Percentiles rank a stretch among this genome's conserved stretches.
These are phyloP conservation scores for Erigeron philadelphicus DNA, from an alignment of 140 eudicot genomes.

Conservation along the genomic window DNA sequence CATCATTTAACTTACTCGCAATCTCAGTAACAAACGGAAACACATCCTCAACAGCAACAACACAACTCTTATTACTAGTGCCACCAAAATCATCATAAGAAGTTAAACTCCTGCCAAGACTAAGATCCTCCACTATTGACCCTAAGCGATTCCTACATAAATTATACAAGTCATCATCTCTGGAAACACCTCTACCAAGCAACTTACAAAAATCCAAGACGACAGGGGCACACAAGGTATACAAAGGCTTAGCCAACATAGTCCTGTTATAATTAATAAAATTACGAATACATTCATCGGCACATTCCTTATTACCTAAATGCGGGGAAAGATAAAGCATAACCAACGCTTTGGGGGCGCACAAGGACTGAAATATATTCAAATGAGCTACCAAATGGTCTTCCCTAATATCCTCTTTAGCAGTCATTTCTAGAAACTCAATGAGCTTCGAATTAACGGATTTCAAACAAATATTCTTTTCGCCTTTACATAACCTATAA, in stretches of 20 bases:
- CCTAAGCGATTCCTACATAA: slow-evolving; percentile 58
- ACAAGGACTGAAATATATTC: slow-evolving; percentile 47
- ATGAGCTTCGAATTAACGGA: slow-evolving; percentile 28
- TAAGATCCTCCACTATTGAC: slow-evolving; percentile 42
- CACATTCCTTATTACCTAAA: slow-evolving; percentile 37
- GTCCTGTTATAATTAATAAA: slow-evolving; percentile 28
- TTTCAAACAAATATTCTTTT: slow-evolving; percentile 6
- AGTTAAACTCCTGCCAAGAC: slow-evolving; percentile 26
- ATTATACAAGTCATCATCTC: slow-evolving; percentile 47
- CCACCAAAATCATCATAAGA: slow-evolving; percentile 8
- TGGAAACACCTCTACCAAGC: slow-evolving; percentile 32
- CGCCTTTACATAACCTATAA: slow-evolving; percentile 39
- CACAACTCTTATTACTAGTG: slow-evolving; percentile 4
- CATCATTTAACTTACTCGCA: slow-evolving; percentile 38
- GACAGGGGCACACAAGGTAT: slow-evolving; percentile 38
- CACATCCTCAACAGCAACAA: slow-evolving; percentile 45
- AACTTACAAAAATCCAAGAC: slow-evolving; percentile 76
- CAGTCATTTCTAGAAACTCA: slow-evolving; percentile 34
- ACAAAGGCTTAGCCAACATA: slow-evolving; percentile 26
- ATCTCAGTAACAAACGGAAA: slow-evolving; percentile 52
- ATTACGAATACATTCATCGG: slow-evolving; percentile 40
- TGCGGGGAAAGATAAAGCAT: slow-evolving; percentile 54
- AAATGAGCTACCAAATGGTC: slow-evolving; percentile 33
- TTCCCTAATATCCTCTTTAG: slow-evolving; percentile 21
- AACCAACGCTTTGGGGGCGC: slow-evolving; percentile 56